Percentiles rank a stretch among this genome's conserved stretches.
phyloP scores from a whole-genome alignment of 2,329 filamentous ascomycete species.

The Metarhizium brunneum region DNA sequence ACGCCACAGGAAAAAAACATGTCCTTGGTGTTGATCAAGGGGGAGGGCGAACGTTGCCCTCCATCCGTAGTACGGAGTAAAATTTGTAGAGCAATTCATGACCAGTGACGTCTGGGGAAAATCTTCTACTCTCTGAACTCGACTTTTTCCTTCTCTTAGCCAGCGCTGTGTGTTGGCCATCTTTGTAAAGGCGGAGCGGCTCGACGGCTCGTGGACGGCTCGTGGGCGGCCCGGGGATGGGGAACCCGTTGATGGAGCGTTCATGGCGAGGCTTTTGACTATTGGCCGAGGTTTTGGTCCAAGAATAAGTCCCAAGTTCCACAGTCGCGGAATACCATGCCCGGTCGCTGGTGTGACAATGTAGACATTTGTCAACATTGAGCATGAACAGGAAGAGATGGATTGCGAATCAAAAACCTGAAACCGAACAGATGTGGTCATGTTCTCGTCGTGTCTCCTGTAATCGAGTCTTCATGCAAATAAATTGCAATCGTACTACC shows the following conservation, averaged over 20 bases:
- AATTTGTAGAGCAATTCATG: neutral
- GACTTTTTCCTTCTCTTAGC: neutral
- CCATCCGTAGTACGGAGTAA: neutral
- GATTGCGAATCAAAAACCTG: too few species aligned
- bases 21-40: neutral
- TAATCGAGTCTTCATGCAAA: too few species aligned
- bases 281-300: neutral
- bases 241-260: neutral
- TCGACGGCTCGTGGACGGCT: constrained; percentile 3
- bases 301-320: neutral
- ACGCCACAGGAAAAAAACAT: too few species aligned
- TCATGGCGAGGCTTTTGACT: neutral
- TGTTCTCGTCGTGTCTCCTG: too few species aligned
- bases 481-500: too few species aligned
- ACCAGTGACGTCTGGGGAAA: neutral
- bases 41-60: neutral
- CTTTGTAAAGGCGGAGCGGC: neutral
- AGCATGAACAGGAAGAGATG: too few species aligned
- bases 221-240: neutral
- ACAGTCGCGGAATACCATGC: too few species aligned
- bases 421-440: too few species aligned
- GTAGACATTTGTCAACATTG: too few species aligned
- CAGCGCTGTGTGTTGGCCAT: neutral
- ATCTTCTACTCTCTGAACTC: neutral
- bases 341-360: too few species aligned